Evolutionary conservation across 768 basidiomycete species (phyloP).

Genomic region (Boletus sp.): DNA sequence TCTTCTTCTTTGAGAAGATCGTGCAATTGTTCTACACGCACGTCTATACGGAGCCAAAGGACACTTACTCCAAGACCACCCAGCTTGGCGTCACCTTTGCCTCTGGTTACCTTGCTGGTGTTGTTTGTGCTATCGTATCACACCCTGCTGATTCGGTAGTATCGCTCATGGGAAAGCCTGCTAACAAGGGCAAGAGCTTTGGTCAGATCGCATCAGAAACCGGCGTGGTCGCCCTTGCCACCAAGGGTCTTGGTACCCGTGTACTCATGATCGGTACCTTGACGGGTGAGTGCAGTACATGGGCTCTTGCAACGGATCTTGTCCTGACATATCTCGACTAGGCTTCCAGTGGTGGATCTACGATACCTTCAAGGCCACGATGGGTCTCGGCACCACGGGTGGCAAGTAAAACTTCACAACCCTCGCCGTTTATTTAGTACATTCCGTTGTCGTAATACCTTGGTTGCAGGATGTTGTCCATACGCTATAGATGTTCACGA

Average conservation of each 20-base stretch:
- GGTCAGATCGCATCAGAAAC: slow-evolving; percentile 71
- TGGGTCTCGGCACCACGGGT: slow-evolving; percentile 86
- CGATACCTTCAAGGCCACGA: slow-evolving; percentile 77
- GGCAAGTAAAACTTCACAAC: slow-evolving; percentile 58
- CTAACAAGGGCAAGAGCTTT: slow-evolving; percentile 77
- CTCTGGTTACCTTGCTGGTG: slow-evolving; percentile 93
- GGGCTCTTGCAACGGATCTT: not conserved
- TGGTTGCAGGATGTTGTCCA: not conserved
- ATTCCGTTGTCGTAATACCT: slow-evolving; percentile 4
- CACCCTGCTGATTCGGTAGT: slow-evolving; percentile 94
- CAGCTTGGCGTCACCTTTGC: slow-evolving; percentile 88
- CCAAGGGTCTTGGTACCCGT: slow-evolving; percentile 85
- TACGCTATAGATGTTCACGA: slow-evolving; percentile 6
- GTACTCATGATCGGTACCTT: slow-evolving; percentile 77
- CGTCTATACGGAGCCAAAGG: slow-evolving; percentile 79
- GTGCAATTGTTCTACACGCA: slow-evolving; percentile 85
- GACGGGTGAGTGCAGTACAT: slow-evolving; percentile 33
- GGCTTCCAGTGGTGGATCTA: slow-evolving; percentile 96
- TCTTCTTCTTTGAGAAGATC: slow-evolving; percentile 93
- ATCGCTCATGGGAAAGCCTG: slow-evolving; percentile 87
- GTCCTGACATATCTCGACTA: slow-evolving; percentile 19
- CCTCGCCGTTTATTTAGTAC: not conserved
- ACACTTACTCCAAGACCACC: slow-evolving; percentile 73
- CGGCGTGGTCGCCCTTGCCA: slow-evolving; percentile 60
- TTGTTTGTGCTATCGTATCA: slow-evolving; percentile 93